Percentiles rank a stretch among this genome's conserved stretches.
phyloP scores from a whole-genome alignment of 331 rosid species.

The Erythrophleum ivorense region DNA sequence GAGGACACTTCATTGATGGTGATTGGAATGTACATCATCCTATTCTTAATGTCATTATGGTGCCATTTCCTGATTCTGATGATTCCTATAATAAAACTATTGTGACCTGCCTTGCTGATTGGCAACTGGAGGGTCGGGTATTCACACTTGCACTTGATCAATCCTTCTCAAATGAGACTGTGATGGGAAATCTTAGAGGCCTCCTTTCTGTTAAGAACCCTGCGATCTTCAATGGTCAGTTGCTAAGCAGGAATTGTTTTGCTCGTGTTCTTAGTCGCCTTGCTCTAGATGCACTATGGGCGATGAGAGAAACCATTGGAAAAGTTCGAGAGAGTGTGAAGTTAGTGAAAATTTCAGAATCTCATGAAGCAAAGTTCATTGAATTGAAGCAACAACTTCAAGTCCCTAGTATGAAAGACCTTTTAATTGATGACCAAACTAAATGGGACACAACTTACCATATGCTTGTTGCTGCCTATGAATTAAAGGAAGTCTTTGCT shows the following conservation, averaged over 20 bases:
- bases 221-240: constrained; percentile 73
- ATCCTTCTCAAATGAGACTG: constrained; percentile 55
- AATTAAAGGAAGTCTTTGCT: constrained; percentile 72
- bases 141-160: constrained; percentile 69
- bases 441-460: constrained; percentile 87
- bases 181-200: constrained; percentile 61
- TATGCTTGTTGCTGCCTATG: constrained; percentile 86
- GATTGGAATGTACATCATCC: constrained; percentile 84
- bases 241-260: constrained; percentile 71
- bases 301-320: constrained; percentile 59
- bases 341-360: constrained; percentile 74
- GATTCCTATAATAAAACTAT: constrained; percentile 66
- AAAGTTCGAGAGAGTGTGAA: constrained; percentile 80
- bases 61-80: constrained; percentile 68
- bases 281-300: constrained; percentile 63
- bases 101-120: constrained; percentile 64
- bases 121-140: constrained; percentile 80
- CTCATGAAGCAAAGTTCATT: constrained; percentile 61
- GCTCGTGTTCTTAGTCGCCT: constrained; percentile 74
- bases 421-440: constrained; percentile 68
- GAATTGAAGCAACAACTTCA: constrained; percentile 74
- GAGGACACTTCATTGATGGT: constrained; percentile 81
- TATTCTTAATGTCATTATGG: constrained; percentile 73
- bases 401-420: constrained; percentile 64
- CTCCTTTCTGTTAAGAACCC: constrained; percentile 73